Percentiles rank a stretch among this genome's conserved stretches.
phyloP scores from a whole-genome alignment of 768 basidiomycete genomes.

The Boletus speciosus region DNA sequence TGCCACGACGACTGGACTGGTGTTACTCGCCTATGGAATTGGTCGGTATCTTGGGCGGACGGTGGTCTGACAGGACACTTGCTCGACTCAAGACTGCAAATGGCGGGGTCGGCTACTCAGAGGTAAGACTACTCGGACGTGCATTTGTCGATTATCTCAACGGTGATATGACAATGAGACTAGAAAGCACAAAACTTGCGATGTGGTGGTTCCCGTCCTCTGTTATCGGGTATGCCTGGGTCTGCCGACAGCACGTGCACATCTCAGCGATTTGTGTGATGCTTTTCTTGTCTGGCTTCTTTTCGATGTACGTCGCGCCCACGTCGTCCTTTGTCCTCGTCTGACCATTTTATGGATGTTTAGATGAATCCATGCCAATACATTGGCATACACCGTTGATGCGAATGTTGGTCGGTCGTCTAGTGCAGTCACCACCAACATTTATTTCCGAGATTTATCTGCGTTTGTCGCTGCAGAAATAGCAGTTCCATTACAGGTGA shows the following conservation, averaged over 20 bases:
- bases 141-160: neutral
- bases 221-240: constrained; percentile 75
- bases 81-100: constrained; percentile 43
- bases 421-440: constrained; percentile 73
- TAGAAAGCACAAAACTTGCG: constrained; percentile 59
- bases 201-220: constrained; percentile 53
- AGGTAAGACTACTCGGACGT: constrained; percentile 41
- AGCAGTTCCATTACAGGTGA: constrained; percentile 65
- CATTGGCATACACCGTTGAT: constrained; percentile 70
- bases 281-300: constrained; percentile 73
- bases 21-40: constrained; percentile 71
- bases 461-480: constrained; percentile 73
- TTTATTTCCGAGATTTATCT: constrained; percentile 36
- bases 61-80: constrained; percentile 56
- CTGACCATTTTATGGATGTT: neutral
- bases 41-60: constrained; percentile 57
- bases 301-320: constrained; percentile 54
- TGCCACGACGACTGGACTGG: constrained; percentile 71
- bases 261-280: constrained; percentile 68
- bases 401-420: constrained; percentile 80
- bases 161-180: constrained; percentile 49
- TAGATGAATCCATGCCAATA: constrained; percentile 27
- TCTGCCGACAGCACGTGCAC: constrained; percentile 59
- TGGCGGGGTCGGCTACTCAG: constrained; percentile 54
- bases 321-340: neutral